Evolutionary conservation across 371 early-diverging fungal genomes (phyloP), one percentile per base, ranked within the genome.

Genomic region (Ordospora pajunii): DNA sequence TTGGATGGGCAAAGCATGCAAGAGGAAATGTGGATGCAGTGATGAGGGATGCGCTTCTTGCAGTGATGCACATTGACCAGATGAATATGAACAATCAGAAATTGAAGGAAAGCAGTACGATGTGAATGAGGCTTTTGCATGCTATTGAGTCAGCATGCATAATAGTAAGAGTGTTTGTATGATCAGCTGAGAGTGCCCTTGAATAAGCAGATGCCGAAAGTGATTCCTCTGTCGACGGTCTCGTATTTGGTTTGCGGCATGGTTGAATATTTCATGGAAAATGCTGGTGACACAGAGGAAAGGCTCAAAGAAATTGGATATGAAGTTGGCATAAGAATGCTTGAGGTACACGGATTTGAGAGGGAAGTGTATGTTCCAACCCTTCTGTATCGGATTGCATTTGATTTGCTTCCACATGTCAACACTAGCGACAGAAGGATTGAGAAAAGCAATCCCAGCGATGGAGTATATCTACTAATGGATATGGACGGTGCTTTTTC

Each of bases 1-100:
- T 73, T 42, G 79, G 79, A 1, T 79, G 79, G 79, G 74, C 75
- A 43, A 62, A 37, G 17, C 27, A 69, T 27, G n/a, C 79, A 50
- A 25, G 22, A 21, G 79, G 79, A 10, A 69, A 69, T 62, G 54
- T 67, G 1, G 48, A 22, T 1, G 62, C 62, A 17, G 70, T 45
- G 12, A 40, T 40, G 42, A 44, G 17, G 11, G 46, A 65, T 42
- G 71, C 77, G 17, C 58, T 71, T 14, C 9, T 42, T 42, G 9
- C 49, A 6, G 63, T 48, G 40, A 73, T 25, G 21, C 22, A 64
- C 46, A 73, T 70, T 32, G 32, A 32, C 5, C 32, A 32, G 32
- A 32, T 32, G 32, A 14, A 25, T n/a, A 65, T 32, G 32, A 32
- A 32, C 5, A 5, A 5, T 32, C 32, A 32, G n/a, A n/a, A 53